Conservation (phyloP, 208 protist genomes). For the Leptomonas pyrrhocoris region DNA sequence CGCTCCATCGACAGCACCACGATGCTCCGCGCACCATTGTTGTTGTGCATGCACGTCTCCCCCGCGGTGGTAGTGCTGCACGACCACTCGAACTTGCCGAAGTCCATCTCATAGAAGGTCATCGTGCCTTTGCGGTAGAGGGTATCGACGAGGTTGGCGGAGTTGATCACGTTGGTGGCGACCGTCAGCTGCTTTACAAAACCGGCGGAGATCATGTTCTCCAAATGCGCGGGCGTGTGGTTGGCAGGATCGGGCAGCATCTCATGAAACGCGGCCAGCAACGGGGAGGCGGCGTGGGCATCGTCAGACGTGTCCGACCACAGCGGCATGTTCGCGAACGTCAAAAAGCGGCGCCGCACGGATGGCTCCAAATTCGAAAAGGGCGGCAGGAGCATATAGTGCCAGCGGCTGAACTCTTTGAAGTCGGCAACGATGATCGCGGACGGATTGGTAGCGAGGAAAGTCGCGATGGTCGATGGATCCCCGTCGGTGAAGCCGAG, state of each 20-base stretch:
- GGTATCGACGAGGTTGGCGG: neutral
- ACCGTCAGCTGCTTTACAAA: neutral
- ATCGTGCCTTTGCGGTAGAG: neutral
- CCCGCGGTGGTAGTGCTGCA: neutral
- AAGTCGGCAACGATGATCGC: slow-evolving; percentile 32
- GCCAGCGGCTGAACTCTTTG: slow-evolving; percentile 33
- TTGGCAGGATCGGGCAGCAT: neutral
- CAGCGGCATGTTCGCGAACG: slow-evolving; percentile 42
- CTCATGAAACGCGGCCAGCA: slow-evolving; percentile 28
- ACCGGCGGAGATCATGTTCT: neutral
- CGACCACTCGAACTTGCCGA: neutral
- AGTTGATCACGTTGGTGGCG: neutral
- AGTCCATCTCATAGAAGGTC: neutral
- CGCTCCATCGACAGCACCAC: slow-evolving; percentile 29
- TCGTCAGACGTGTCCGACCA: slow-evolving; percentile 32
- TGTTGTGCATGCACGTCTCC: slow-evolving; percentile 23
- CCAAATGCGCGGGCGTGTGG: slow-evolving; percentile 3
- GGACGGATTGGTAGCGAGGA: slow-evolving; percentile 18
- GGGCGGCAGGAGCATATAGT: slow-evolving; percentile 15
- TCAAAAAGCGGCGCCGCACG: slow-evolving; percentile 23
- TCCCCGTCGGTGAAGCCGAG: slow-evolving; percentile 9
- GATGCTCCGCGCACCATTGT: slow-evolving; percentile 50
- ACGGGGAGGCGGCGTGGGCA: slow-evolving; percentile 8
- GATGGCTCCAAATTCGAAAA: slow-evolving; percentile 7
- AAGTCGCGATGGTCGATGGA: slow-evolving; percentile 5